Percentiles rank a stretch among this genome's conserved stretches.
These are phyloP conservation scores for Stygiomarasmius scandens DNA, from an alignment of 1,284 basidiomycete species.

Conservation along the genomic window DNA sequence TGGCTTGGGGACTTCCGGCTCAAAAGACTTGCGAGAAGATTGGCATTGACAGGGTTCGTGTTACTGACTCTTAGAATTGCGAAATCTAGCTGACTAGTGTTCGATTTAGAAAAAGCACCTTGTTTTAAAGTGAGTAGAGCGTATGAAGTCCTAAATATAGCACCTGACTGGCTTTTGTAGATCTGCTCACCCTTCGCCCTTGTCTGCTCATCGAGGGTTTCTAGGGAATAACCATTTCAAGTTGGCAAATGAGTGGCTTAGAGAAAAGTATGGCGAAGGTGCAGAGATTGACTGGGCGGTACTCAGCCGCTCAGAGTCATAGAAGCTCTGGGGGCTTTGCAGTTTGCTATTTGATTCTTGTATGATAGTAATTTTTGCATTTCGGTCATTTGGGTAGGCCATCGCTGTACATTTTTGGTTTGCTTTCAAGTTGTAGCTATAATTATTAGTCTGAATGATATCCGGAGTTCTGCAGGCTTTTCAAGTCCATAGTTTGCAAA, in stretches of 20 bases:
- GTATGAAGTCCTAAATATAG: too few relatives aligned
- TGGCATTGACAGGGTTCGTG: conserved; percentile 53
- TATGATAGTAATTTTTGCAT: background rate
- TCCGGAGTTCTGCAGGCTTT: too few relatives aligned
- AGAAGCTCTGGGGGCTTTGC: too few relatives aligned
- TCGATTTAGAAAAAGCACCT: conserved; percentile 69
- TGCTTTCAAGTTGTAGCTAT: too few relatives aligned
- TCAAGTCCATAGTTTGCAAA: too few relatives aligned
- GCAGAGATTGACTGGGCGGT: conserved; percentile 75
- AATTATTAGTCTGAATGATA: too few relatives aligned
- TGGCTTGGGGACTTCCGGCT: conserved; percentile 89
- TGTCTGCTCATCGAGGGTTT: conserved; percentile 85
- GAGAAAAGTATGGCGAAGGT: conserved; percentile 62
- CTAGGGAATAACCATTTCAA: conserved; percentile 89
- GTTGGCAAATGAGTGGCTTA: conserved; percentile 84
- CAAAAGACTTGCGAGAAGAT: conserved; percentile 79
- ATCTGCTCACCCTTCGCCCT: conserved; percentile 76
- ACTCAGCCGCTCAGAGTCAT: conserved; percentile 2
- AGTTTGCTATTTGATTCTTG: background rate
- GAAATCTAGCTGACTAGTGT: background rate
- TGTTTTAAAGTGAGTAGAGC: conserved; percentile 53
- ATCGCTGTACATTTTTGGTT: background rate
- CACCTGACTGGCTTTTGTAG: conserved; percentile 25
- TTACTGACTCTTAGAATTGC: background rate
- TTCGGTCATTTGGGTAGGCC: background rate